Percentiles rank a stretch among this genome's conserved stretches.
Evolutionary conservation across 805 yeast genomes (phyloP).

Genomic region (Kazachstania psychrophila): DNA sequence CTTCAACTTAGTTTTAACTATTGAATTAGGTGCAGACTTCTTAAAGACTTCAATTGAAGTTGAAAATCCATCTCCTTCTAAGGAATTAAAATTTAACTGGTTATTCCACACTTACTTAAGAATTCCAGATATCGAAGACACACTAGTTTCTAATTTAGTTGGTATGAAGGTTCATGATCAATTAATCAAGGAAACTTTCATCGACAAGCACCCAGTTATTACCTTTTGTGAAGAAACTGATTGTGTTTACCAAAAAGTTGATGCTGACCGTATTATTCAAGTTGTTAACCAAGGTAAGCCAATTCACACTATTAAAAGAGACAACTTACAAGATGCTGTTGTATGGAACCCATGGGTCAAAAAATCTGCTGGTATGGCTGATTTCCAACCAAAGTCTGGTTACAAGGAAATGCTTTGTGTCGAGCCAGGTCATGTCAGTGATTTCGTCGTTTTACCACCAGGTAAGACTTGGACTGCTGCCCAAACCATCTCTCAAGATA

Average conservation of each 20-base stretch:
- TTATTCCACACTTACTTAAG: conserved; percentile 84
- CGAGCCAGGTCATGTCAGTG: conserved; percentile 84
- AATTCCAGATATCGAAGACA: conserved; percentile 68
- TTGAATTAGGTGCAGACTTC: conserved; percentile 48
- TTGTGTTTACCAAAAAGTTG: conserved; percentile 64
- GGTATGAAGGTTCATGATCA: conserved; percentile 73
- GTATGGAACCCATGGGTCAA: conserved; percentile 98
- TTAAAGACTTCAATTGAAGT: conserved; percentile 68
- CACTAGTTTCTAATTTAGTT: conserved; percentile 66
- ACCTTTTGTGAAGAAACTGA: conserved; percentile 73
- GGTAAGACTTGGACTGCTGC: conserved; percentile 69
- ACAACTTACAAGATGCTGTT: conserved; percentile 57
- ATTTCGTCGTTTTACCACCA: conserved; percentile 54
- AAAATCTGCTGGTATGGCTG: conserved; percentile 74
- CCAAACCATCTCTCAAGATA: conserved; percentile 51
- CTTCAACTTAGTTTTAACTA: conserved; percentile 66
- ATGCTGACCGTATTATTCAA: conserved; percentile 46
- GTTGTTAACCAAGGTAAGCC: conserved; percentile 67
- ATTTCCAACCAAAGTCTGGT: conserved; percentile 80
- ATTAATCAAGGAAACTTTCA: conserved; percentile 50
- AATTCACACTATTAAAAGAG: conserved; percentile 54
- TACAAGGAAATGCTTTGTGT: conserved; percentile 84
- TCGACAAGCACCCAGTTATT: conserved; percentile 67
- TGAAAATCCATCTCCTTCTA: conserved; percentile 48
- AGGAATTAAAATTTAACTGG: conserved; percentile 79